A percentile compares a stretch with the other conserved stretches of the same genome.
Conservation (phyloP, 1,284 basidiomycete species). For the Leccinum solheimii region DNA sequence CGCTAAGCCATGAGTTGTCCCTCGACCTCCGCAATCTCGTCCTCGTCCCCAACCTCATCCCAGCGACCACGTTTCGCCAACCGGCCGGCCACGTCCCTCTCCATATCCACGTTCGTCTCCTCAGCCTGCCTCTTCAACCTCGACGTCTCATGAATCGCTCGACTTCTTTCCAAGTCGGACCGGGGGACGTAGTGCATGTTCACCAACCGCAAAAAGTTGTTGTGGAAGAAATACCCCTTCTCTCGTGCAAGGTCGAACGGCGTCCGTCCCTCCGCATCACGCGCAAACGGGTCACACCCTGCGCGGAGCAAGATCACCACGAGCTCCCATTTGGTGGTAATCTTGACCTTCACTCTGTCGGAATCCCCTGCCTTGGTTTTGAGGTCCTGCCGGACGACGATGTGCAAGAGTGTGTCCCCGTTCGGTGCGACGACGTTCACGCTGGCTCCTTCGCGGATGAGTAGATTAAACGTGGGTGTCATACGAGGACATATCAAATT, state of each 20-base stretch:
- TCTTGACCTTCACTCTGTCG: neutral
- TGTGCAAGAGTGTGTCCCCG: conserved; percentile 5
- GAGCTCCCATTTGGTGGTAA: conserved; percentile 1
- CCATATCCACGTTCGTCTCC: neutral
- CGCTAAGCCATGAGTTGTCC: neutral
- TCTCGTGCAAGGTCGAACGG: conserved; percentile 4
- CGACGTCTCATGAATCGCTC: neutral
- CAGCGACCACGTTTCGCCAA: conserved; percentile 3
- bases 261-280: conserved; percentile 1
- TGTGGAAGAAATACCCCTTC: neutral
- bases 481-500: neutral
- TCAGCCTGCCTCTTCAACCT: neutral
- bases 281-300: conserved; percentile 1
- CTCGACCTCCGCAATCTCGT: conserved; percentile 2
- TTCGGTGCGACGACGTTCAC: conserved; percentile 2
- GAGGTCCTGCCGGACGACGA: neutral
- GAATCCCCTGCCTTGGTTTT: neutral
- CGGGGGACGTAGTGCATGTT: neutral
- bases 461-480: neutral
- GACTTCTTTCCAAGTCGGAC: neutral
- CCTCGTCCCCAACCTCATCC: conserved; percentile 6
- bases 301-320: conserved; percentile 1
- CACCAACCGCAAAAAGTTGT: neutral
- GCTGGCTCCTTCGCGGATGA: conserved; percentile 1
- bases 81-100: neutral